A percentile compares a stretch with the other conserved stretches of the same genome.
Conservation (phyloP, 1,139 yeast species). For the Waltiozyma sp. region DNA sequence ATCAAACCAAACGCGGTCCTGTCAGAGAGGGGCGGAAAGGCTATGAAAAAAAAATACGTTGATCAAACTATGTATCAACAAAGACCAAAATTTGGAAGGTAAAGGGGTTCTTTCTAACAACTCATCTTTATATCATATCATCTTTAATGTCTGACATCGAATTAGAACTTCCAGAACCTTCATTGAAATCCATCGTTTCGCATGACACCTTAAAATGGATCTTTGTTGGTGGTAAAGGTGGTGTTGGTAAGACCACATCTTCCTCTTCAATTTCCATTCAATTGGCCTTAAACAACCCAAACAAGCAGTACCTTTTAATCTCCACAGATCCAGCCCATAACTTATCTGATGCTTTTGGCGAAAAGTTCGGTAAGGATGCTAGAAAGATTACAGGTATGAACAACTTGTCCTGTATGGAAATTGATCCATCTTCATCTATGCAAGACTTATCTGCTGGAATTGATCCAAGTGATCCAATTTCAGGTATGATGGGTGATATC, state of each 20-base stretch:
- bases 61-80: neutral
- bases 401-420: slow-evolving; percentile 94
- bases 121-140: too few species aligned
- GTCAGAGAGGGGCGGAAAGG: neutral
- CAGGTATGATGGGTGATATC: slow-evolving; percentile 75
- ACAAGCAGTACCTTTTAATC: slow-evolving; percentile 73
- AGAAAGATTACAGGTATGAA: slow-evolving; percentile 80
- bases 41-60: neutral
- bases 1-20: neutral
- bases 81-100: too few species aligned
- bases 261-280: slow-evolving; percentile 94
- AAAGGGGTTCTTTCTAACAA: too few species aligned
- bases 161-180: slow-evolving; percentile 40
- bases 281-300: slow-evolving; percentile 68
- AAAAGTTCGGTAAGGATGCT: slow-evolving; percentile 94
- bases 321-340: slow-evolving; percentile 99
- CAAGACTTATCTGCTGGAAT: slow-evolving; percentile 66
- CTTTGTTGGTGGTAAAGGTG: slow-evolving; percentile 98
- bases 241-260: slow-evolving; percentile 97
- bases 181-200: slow-evolving; percentile 49
- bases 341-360: slow-evolving; percentile 94
- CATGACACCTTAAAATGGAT: slow-evolving; percentile 84
- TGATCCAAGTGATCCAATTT: slow-evolving; percentile 48
- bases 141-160: slow-evolving; percentile 17
- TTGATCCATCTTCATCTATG: slow-evolving; percentile 91